These are phyloP conservation scores for Danielozyma ontarioensis DNA, from an alignment of 805 yeast species.

Conservation along the genomic window DNA sequence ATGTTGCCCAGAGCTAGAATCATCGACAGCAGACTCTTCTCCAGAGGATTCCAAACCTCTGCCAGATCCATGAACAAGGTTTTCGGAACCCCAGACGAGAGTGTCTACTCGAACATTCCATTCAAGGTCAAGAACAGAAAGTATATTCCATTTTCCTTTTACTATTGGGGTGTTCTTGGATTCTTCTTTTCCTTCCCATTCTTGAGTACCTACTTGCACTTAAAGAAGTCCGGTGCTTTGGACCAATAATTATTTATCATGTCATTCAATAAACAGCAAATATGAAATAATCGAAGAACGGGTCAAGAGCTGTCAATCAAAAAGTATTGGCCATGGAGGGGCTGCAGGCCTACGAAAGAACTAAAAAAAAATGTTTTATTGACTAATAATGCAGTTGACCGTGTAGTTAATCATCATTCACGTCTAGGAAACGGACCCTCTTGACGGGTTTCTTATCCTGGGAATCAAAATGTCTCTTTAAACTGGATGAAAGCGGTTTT, in stretches of 20 bases:
- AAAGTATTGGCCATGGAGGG: no score
- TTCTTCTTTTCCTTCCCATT: conserved; percentile 52
- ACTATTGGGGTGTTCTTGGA: conserved; percentile 70
- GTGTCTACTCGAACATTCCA: conserved; percentile 89
- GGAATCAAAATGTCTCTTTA: no score
- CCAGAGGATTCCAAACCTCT: conserved; percentile 44
- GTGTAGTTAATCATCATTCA: no score
- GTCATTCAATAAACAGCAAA: no score
- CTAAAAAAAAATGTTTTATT: no score
- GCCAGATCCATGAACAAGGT: conserved; percentile 30
- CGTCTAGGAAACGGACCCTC: no score
- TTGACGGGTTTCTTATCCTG: no score
- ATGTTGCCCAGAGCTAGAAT: conserved; percentile 25
- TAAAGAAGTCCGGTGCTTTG: conserved; percentile 76
- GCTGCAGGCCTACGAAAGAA: no score
- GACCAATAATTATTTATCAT: conserved; percentile 5
- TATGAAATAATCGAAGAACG: no score
- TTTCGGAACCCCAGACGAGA: conserved; percentile 42
- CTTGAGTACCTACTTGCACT: conserved; percentile 71
- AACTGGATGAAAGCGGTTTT: no score
- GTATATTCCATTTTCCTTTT: conserved; percentile 71
- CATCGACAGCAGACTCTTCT: conserved; percentile 11
- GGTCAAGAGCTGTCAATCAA: no score
- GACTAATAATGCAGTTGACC: no score
- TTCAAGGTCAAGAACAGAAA: conserved; percentile 91